Evolutionary conservation across 2,329 filamentous ascomycete genomes (phyloP), one percentile per base, ranked within the genome.

Genomic region (Fusarium camptoceras): DNA sequence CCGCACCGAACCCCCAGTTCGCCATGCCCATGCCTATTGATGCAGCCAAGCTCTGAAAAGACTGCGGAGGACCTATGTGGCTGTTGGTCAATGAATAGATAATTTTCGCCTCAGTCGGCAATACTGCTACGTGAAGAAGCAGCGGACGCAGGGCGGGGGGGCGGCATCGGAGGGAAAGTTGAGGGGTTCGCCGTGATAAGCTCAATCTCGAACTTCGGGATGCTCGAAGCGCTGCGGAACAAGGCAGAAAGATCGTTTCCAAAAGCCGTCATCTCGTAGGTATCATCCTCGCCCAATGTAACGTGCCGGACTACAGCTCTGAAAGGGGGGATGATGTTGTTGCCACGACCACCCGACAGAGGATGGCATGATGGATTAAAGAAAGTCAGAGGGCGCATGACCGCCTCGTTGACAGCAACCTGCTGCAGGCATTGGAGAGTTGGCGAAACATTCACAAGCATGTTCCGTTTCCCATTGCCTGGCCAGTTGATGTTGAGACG

Each of bases 351-450:
- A 11, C 34, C 49, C 30, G 61, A 44, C 8, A 62, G 43, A 28
- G 56, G 49, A 24, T 60, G 46, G 27, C 58, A 44, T 16, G 55
- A 51, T 20, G 59, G 42, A 15, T 28, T 28, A 22, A 34, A 41
- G 7, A 74, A 76, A 22, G 51, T 47, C 22, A 39, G 18, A n/a
- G 67, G 64, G 12, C 67, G 67, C 24, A 59, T 49, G 5, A 65
- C 60, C 20, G 76, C 66, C 20, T 78, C 66, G 37, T 60, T 58
- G 15, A 67, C 28, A 22, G 74, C 71, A 25, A 71, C 57, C 28
- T 54, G 54, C 51, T 70, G 63, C 14, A 79, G 55, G 16, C 58
- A 66, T 6, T 83, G 84, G 71, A 87, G 37, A 27, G 69, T 72
- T 39, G 74, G 74, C 15, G 55, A 56, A 49, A 76, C 75, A 41